Conservation (phyloP, 2,329 filamentous ascomycete species). For the Phialophora expanda region DNA sequence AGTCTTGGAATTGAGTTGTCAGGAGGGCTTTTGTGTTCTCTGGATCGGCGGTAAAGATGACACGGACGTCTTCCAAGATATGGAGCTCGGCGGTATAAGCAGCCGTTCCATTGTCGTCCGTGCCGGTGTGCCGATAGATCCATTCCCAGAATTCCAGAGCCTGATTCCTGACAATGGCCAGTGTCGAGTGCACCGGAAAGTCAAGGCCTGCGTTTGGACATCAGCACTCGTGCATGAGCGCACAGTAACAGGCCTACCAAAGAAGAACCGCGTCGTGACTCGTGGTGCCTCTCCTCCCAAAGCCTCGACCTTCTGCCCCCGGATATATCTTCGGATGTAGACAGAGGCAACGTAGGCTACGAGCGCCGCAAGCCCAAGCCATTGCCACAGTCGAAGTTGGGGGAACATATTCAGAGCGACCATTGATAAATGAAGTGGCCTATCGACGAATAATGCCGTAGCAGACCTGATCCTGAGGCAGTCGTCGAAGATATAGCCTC, state of each 20-base stretch:
- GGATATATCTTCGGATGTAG: slow-evolving; percentile 30
- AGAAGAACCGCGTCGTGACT: slow-evolving; percentile 32
- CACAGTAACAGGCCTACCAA: slow-evolving; percentile 19
- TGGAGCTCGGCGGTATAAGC: slow-evolving; percentile 35
- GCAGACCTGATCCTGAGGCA: neutral
- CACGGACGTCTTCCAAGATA: slow-evolving; percentile 48
- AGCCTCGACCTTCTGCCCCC: slow-evolving; percentile 25
- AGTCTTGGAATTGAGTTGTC: slow-evolving; percentile 84
- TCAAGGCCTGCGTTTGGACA: slow-evolving; percentile 29
- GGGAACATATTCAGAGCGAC: slow-evolving; percentile 22
- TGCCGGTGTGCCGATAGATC: slow-evolving; percentile 33
- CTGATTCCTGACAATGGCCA: slow-evolving; percentile 28
- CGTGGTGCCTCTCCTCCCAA: slow-evolving; percentile 30
- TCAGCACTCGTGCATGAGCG: slow-evolving; percentile 3
- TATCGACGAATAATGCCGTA: neutral
- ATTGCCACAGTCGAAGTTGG: slow-evolving; percentile 31
- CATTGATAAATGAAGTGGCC: neutral
- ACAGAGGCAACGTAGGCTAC: slow-evolving; percentile 25
- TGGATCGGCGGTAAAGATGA: slow-evolving; percentile 78
- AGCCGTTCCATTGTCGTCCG: slow-evolving; percentile 22
- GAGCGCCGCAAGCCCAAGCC: slow-evolving; percentile 14
- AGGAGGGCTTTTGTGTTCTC: slow-evolving; percentile 91
- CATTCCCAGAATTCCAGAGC: slow-evolving; percentile 37
- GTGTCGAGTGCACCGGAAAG: slow-evolving; percentile 34
- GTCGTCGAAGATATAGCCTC: neutral